Base-by-base conservation (phyloP, 2,329 filamentous ascomycete species). In the Fusarium coffeatum region DNA sequence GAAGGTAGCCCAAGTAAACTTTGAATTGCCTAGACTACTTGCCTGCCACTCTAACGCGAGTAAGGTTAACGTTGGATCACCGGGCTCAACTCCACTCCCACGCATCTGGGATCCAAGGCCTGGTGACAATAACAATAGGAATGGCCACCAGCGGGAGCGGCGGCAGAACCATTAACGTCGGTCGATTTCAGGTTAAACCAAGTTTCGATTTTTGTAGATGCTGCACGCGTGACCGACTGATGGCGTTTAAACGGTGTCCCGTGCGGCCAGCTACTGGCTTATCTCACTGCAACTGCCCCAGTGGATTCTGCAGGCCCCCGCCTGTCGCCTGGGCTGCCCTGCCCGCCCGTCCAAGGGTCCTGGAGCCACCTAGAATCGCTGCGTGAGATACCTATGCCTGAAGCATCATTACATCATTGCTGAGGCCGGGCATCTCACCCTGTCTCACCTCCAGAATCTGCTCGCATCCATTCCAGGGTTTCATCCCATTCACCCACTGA, bases 341-440 rank as follows among this genome's bases (percentile, higher is more conserved):
- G 28, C 28, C 28, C 28, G 49, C 59, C 30, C 25, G 45, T 32
- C 41, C 23, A 64, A 64, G 60, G 59, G 60, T 63, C 60, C 42
- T 64, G 42, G 53, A 30, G 42, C 41, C 42, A 48, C 49, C 32
- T 27, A 27, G 22, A 34, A n/a, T 42, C 23, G 43, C 54, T 56
- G 23, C 42, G 53, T 23, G 54, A 56, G 53, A 55, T 48, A 56
- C n/a, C 30, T 13, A 32, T 37, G 34, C 34, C 18, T 23, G 51
- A 46, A 53, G 41, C 37, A 22, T 40, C 28, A 66, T 66, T 66
- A 66, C 63, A 66, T 66, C 63, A 66, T 66, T 66, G 30, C 62
- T 61, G 23, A 46, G 41, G 28, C 40, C 32, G 13, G 42, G 32
- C 34, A 53, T 30, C 30, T 54, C 25, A 55, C 61, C 47, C 20